Evolutionary conservation across 306 rosid genomes (phyloP).

Genomic region (Malus orientalis): DNA sequence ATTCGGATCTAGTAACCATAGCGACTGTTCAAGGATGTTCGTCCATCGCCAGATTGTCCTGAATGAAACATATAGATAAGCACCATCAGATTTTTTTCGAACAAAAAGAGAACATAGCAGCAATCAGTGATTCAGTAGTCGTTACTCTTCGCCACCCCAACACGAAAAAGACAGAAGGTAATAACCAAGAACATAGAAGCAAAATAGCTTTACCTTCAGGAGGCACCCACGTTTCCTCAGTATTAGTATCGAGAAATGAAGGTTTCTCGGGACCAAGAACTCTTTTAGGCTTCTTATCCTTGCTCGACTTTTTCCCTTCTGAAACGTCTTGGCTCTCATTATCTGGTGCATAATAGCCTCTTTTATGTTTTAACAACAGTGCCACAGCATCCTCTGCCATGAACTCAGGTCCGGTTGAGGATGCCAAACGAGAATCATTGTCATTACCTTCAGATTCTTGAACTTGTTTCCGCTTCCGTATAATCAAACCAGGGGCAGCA

Average conservation of each 20-base stretch:
- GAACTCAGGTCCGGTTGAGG: conserved; percentile 40
- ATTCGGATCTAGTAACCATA: conserved; percentile 54
- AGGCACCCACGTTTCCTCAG: conserved; percentile 81
- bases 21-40: conserved; percentile 71
- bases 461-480: conserved; percentile 76
- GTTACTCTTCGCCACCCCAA: not conserved
- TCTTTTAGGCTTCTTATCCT: conserved; percentile 50
- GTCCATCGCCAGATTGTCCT: conserved; percentile 97
- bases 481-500: conserved; percentile 81
- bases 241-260: conserved; percentile 44
- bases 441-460: conserved; percentile 33
- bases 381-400: conserved; percentile 94
- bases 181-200: conserved; percentile 3
- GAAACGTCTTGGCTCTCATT: conserved; percentile 34
- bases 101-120: not conserved
- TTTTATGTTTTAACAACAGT: conserved; percentile 66
- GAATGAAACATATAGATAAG: conserved; percentile 22
- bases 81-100: not conserved
- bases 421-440: conserved; percentile 24
- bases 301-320: conserved; percentile 14
- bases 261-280: conserved; percentile 92
- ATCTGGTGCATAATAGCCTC: conserved; percentile 46
- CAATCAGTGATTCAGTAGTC: not conserved
- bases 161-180: not conserved
- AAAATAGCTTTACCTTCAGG: conserved; percentile 59